phyloP scores from a whole-genome alignment of 805 yeast genomes.

The Cyberlindnera japonica region DNA sequence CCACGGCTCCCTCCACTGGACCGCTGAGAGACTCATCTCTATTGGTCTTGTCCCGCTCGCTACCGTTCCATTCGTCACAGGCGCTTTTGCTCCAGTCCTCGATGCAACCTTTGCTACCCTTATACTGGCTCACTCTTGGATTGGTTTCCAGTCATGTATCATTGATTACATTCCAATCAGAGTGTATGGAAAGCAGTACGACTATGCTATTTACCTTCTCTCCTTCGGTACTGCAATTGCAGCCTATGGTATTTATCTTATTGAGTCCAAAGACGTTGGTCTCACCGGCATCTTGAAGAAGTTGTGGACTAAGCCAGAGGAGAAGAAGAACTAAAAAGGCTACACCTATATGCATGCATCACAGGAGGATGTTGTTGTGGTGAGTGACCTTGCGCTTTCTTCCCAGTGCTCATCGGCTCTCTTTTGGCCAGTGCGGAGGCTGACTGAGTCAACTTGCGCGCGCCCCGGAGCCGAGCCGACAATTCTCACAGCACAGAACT shows the following conservation, averaged over 20 bases:
- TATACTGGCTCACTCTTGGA: conserved; percentile 72
- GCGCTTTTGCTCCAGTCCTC: conserved; percentile 61
- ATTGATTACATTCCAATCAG: conserved; percentile 76
- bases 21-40: conserved; percentile 74
- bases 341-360: not conserved
- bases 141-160: conserved; percentile 89
- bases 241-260: conserved; percentile 65
- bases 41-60: conserved; percentile 73
- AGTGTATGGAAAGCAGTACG: conserved; percentile 65
- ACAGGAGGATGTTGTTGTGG: not conserved
- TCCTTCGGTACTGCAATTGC: conserved; percentile 61
- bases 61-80: conserved; percentile 71
- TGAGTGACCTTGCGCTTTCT: not conserved
- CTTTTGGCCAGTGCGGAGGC: no score
- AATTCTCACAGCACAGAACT: not conserved
- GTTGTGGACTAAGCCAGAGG: conserved; percentile 49
- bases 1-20: conserved; percentile 93
- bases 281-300: conserved; percentile 45
- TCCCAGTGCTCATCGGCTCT: no score
- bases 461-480: not conserved
- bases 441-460: not conserved
- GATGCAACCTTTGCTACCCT: conserved; percentile 70
- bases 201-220: conserved; percentile 54
- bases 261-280: conserved; percentile 68
- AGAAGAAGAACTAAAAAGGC: conserved; percentile 13